Percentiles rank a stretch among this genome's conserved stretches.
phyloP scores from a whole-genome alignment of 495 filamentous ascomycete species.

The Sordaria brevicollis region DNA sequence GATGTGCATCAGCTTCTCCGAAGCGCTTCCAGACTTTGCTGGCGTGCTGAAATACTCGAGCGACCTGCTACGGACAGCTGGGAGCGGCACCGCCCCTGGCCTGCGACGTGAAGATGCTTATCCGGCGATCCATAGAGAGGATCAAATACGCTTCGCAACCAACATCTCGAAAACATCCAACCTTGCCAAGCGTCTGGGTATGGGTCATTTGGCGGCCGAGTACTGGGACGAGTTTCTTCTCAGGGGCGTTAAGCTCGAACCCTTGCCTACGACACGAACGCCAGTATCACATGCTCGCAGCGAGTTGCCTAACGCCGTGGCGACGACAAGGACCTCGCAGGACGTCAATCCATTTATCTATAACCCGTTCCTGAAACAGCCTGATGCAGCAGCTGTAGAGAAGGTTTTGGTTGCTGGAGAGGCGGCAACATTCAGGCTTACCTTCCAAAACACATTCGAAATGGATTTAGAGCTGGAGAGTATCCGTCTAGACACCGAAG shows the following conservation, averaged over 20 bases:
- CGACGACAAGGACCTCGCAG: slow-evolving; percentile 40
- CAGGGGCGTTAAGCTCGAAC: slow-evolving; percentile 61
- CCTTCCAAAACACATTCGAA: slow-evolving; percentile 87
- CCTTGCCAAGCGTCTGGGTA: slow-evolving; percentile 62
- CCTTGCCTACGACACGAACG: slow-evolving; percentile 34
- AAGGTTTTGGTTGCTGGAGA: slow-evolving; percentile 68
- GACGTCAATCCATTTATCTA: slow-evolving; percentile 83
- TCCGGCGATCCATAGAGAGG: slow-evolving; percentile 63
- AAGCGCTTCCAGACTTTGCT: slow-evolving; percentile 85
- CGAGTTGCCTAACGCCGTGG: slow-evolving; percentile 49
- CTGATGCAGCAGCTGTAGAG: slow-evolving; percentile 46
- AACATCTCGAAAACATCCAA: slow-evolving; percentile 78
- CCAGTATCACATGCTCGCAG: slow-evolving; percentile 62
- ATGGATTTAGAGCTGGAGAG: slow-evolving; percentile 83
- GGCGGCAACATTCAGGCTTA: slow-evolving; percentile 61
- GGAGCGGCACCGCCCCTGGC: slow-evolving; percentile 63
- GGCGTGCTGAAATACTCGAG: slow-evolving; percentile 80
- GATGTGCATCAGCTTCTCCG: slow-evolving; percentile 79
- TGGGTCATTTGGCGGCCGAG: slow-evolving; percentile 58
- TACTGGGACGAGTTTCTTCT: slow-evolving; percentile 97
- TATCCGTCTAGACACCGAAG: slow-evolving; percentile 62
- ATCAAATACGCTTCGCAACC: slow-evolving; percentile 68
- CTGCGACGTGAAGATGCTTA: slow-evolving; percentile 50
- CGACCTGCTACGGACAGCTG: slow-evolving; percentile 69
- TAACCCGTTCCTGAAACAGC: slow-evolving; percentile 71